Evolutionary conservation across 768 basidiomycete species (phyloP), one percentile per base, ranked within the genome.

Genomic region (Boletus pseudopeckii): DNA sequence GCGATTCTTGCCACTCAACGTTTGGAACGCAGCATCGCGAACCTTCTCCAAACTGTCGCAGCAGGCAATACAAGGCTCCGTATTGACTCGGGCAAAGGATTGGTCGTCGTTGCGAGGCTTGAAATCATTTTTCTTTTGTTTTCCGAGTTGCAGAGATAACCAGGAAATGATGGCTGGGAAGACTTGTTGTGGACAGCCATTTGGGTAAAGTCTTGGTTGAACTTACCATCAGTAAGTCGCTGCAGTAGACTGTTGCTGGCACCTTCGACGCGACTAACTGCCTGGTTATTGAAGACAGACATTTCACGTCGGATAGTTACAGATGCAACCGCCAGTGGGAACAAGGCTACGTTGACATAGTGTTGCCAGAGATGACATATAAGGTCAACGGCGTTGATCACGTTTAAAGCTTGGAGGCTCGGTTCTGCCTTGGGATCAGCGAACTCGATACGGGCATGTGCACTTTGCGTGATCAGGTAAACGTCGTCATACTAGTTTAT

Each of bases 341-440:
- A 77, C 7, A 99, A 71, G 0, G 94, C 97, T 18, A 91, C 89
- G 45, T 88, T 89, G 62, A 92, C 82, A 71, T 98, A 99, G 67
- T 90, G 90, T 65, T 98, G 97, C 96, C 95, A 98, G 11, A 99
- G 80, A 66, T 98, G 92, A 65, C 90, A 92, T 52, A 96, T 87
- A 42, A 96, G 81, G 71, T 96, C 94, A 33, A 89, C 82, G 4
- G 80, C 75, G 52, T 78, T 80, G 61, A 98, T 74, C 20, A 89
- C 80, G 0, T 73, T 63, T 7, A 98, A 68, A 4, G 81, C 72
- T 46, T 86, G 80, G 22, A 97, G 72, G 59, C 79, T 88, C 5
- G 96, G 95, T 68, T 98, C 95, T 15, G 75, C 59, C 68, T 88
- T 94, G 17, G 79, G 66, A 64, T 98, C 95, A 8, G 78, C 78